phyloP scores from a whole-genome alignment of 441 rosid species.

The Daphne laureola region DNA sequence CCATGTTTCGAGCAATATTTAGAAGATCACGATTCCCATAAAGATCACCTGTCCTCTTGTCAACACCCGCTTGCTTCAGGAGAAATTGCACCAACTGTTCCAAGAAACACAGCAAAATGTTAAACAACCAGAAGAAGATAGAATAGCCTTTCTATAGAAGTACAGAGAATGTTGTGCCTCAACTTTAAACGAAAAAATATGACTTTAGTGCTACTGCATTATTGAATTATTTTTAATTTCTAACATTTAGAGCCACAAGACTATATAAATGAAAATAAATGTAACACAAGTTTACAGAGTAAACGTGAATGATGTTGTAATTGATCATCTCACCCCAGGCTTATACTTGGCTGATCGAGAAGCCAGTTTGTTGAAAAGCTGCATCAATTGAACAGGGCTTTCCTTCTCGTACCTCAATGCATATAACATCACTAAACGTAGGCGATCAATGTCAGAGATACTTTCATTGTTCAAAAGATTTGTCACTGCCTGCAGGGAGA shows the following conservation, averaged over 20 bases:
- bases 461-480: conserved; percentile 80
- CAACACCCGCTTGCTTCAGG: conserved; percentile 91
- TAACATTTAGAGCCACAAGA: background rate
- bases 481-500: conserved; percentile 74
- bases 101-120: conserved; percentile 19
- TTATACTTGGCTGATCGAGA: conserved; percentile 85
- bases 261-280: background rate
- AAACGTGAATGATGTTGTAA: conserved; percentile 7
- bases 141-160: conserved; percentile 4
- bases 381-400: conserved; percentile 95
- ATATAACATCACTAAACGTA: conserved; percentile 84
- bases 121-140: conserved; percentile 11
- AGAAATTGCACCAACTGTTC: conserved; percentile 90
- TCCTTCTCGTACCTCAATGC: conserved; percentile 98
- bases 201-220: background rate
- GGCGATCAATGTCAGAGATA: conserved; percentile 74
- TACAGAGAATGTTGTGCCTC: background rate
- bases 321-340: conserved; percentile 59
- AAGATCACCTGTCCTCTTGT: conserved; percentile 89
- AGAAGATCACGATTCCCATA: conserved; percentile 88
- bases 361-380: conserved; percentile 88
- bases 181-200: background rate
- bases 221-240: background rate
- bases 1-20: conserved; percentile 97
- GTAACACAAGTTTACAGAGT: conserved; percentile 1